Evolutionary conservation across 139 green algal genomes (phyloP).

Genomic region (Marvania coccoides): DNA sequence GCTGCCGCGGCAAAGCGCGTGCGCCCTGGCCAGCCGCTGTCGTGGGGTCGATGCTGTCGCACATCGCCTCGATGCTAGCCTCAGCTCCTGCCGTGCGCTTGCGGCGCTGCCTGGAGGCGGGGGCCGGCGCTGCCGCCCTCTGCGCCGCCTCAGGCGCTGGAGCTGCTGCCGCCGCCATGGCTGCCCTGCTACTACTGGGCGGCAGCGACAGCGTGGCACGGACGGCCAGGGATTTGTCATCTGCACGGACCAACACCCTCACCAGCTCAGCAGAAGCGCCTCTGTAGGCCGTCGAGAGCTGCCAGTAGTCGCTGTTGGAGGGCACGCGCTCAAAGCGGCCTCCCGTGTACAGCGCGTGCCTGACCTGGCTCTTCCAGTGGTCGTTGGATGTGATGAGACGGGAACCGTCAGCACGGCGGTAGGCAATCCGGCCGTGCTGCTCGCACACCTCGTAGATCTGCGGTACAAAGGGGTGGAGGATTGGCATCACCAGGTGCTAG

Average conservation of each 20-base stretch:
- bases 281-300: not conserved
- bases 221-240: constrained; percentile 1
- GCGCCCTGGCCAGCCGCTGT: not conserved
- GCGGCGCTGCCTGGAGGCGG: not conserved
- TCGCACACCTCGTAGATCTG: constrained; percentile 50
- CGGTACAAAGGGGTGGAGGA: not conserved
- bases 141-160: not conserved
- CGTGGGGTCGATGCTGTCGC: not conserved
- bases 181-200: not conserved
- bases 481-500: not conserved
- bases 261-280: constrained; percentile 2
- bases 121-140: not conserved
- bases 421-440: constrained; percentile 41
- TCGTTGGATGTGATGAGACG: constrained; percentile 57
- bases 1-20: not conserved
- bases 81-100: not conserved
- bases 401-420: constrained; percentile 44
- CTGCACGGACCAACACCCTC: constrained; percentile 23
- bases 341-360: constrained; percentile 53
- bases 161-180: not conserved
- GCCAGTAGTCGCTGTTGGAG: constrained; percentile 16
- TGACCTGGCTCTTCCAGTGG: constrained; percentile 60
- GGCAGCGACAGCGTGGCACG: not conserved
- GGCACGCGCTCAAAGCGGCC: constrained; percentile 32
- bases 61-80: not conserved